Evolutionary conservation across 495 filamentous ascomycete genomes (phyloP).

Genomic region (Trichoderma asperelloides): DNA sequence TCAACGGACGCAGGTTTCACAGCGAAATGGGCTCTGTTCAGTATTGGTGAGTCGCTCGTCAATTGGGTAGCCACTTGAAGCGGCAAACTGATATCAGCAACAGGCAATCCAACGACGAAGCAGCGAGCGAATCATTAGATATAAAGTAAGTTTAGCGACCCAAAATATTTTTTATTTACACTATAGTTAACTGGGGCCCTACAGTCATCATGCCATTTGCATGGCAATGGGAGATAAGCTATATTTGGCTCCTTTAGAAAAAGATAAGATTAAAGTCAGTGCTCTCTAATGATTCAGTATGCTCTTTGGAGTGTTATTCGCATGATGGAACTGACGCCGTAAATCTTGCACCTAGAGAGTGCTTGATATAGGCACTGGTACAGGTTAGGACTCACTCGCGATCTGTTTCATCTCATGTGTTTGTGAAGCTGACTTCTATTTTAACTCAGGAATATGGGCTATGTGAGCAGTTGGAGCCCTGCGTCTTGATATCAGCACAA

Average conservation of each 20-base stretch:
- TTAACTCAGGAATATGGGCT: constrained; percentile 28
- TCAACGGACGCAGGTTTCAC: constrained; percentile 33
- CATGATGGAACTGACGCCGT: constrained; percentile 17
- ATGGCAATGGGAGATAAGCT: constrained; percentile 45
- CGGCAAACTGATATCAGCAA: background rate
- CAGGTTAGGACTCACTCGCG: constrained; percentile 17
- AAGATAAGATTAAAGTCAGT: constrained; percentile 18
- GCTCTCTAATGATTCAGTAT: constrained; percentile 36
- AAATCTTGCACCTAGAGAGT: constrained; percentile 37
- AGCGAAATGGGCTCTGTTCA: constrained; percentile 20
- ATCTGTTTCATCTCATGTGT: background rate
- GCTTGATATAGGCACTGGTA: constrained; percentile 59
- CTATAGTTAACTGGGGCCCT: background rate
- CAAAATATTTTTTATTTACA: background rate
- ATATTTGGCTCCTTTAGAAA: constrained; percentile 45
- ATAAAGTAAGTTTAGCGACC: constrained; percentile 22
- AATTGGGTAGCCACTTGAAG: background rate
- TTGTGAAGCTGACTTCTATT: background rate
- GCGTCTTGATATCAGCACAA: constrained; percentile 1
- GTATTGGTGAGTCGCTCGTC: constrained; percentile 20
- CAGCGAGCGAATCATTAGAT: constrained; percentile 30
- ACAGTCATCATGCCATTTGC: constrained; percentile 29
- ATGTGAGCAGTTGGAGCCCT: constrained; percentile 20
- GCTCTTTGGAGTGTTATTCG: background rate
- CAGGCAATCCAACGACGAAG: constrained; percentile 33